Evolutionary conservation across 768 basidiomycete species (phyloP).

Genomic region (Podaxis mareebaensis): DNA sequence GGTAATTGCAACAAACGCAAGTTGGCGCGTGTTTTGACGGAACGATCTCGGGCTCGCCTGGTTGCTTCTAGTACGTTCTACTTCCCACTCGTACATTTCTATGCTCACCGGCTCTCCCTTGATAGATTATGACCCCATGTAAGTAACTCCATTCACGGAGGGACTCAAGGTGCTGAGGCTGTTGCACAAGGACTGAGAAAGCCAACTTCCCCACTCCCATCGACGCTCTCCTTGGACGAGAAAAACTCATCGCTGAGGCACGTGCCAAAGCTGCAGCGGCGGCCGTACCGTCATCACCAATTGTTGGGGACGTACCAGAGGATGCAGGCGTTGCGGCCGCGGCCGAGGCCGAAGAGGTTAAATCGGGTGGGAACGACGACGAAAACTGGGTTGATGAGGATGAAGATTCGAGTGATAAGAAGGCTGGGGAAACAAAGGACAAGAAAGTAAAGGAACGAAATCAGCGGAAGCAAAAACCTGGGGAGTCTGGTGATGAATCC

Average conservation of each 20-base stretch:
- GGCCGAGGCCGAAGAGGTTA: no score
- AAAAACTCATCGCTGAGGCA: not conserved
- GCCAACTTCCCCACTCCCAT: not conserved
- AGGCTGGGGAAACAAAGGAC: not conserved
- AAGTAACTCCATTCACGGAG: not conserved
- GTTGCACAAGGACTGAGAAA: not conserved
- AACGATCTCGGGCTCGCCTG: conserved; percentile 30
- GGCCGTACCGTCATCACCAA: not conserved
- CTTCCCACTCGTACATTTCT: not conserved
- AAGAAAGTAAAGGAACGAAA: not conserved
- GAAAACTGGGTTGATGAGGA: not conserved
- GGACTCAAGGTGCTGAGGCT: not conserved
- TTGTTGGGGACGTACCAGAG: not conserved
- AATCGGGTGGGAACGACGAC: not conserved
- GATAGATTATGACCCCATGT: conserved; percentile 27
- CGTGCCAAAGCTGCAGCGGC: not conserved
- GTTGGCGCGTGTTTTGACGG: conserved; percentile 25
- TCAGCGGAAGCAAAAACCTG: not conserved
- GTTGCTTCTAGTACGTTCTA: conserved; percentile 31
- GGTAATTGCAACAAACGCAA: conserved; percentile 26
- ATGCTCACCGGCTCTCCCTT: not conserved
- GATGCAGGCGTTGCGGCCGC: not conserved
- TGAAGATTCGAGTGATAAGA: not conserved
- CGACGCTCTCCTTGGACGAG: conserved; percentile 1
- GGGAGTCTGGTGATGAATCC: not conserved